Base-by-base conservation (phyloP, 2,329 filamentous ascomycete genomes). In the Chaetomiaceae sp. region DNA sequence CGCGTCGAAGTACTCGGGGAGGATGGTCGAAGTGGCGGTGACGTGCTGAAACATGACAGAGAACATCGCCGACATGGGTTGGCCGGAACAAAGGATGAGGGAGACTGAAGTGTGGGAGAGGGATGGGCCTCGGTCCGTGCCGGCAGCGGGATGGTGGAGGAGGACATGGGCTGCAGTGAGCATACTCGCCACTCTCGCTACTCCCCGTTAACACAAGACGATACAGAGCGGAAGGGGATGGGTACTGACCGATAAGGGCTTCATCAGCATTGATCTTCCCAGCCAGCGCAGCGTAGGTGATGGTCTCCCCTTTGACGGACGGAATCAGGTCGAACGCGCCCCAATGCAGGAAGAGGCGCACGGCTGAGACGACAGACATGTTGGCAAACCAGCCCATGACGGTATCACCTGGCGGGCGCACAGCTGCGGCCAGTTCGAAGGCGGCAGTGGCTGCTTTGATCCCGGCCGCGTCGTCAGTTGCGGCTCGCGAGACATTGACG, bases 1-100 rank as follows among this genome's bases (percentile, higher is more conserved):
- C 18, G 50, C 49, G 22, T 55, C 54, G 36, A 63, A 64, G 51
- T 58, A 62, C 8, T 45, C 34, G 0, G 56, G 56, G 6, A 58
- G 49, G 34, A 53, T 47, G 10, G 51, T 42, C 2, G 50, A 56
- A 2, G 49, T 45, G 18, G 49, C 47, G 38, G 57, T 38, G 24
- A 59, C 46, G 26, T 58, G 55, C 14, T 52, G 53, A 54, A 44
- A 58, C 46, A 58, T 43, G 22, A 58, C 18, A 9, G 45, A 34
- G 46, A 58, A 58, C 56, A 58, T 57, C 19, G 52, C 50, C 1
- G 40, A 42, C 51, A 58, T 51, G 9, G 56, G 49, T n/a, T 52
- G 37, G 37, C 26, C 22, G 1, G 44, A 19, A 24, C 44, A 43
- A 3, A 58, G 48, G 9, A 52, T 43, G 2, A 52, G 18, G 14